phyloP scores from a whole-genome alignment of 2,329 filamentous ascomycete species.

The Colletotrichum acutatum region DNA sequence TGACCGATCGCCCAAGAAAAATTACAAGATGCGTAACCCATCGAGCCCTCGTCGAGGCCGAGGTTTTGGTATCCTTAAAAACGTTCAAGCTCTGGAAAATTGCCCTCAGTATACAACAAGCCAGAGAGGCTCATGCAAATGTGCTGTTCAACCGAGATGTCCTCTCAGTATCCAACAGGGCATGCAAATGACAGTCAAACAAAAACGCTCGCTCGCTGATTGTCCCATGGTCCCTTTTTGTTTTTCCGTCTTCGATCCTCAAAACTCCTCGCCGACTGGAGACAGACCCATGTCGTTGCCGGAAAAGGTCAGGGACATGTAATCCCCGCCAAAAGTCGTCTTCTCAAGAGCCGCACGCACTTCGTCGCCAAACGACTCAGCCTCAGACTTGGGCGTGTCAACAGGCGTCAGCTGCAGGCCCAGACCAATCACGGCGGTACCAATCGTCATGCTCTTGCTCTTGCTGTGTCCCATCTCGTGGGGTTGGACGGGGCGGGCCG shows the following conservation, averaged over 20 bases:
- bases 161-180: neutral
- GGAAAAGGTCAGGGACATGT: slow-evolving; percentile 25
- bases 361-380: slow-evolving; percentile 20
- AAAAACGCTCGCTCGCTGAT: slow-evolving; percentile 31
- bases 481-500: slow-evolving; percentile 28
- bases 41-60: slow-evolving; percentile 19
- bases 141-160: slow-evolving; percentile 22
- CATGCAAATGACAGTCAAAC: slow-evolving; percentile 15
- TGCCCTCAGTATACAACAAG: neutral
- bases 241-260: neutral
- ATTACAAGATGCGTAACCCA: slow-evolving; percentile 31
- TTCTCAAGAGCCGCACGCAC: slow-evolving; percentile 26
- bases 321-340: slow-evolving; percentile 23
- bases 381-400: slow-evolving; percentile 44
- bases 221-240: neutral
- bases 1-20: slow-evolving; percentile 11
- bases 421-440: slow-evolving; percentile 51
- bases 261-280: slow-evolving; percentile 33
- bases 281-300: slow-evolving; percentile 14
- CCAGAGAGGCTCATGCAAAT: slow-evolving; percentile 15
- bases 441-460: slow-evolving; percentile 52
- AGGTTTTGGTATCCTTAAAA: slow-evolving; percentile 31
- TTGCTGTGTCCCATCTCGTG: slow-evolving; percentile 42
- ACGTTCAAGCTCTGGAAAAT: slow-evolving; percentile 1
- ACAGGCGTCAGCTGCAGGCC: slow-evolving; percentile 54